A percentile compares a stretch with the other conserved stretches of the same genome.
Conservation (phyloP, 1,139 yeast species). For the Hanseniaspora uvarum region DNA sequence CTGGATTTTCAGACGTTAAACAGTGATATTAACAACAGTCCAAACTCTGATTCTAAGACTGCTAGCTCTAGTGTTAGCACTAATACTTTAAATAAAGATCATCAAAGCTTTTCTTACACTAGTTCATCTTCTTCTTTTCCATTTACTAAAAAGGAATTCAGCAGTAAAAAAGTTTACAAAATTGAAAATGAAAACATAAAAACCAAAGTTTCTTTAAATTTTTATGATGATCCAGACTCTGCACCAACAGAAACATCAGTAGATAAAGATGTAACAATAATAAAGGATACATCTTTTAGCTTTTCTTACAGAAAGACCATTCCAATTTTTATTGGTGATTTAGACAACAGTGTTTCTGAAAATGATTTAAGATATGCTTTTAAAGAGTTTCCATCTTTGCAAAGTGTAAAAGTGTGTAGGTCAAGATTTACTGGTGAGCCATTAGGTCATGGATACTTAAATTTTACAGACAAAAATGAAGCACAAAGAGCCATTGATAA, state of each 20-base stretch:
- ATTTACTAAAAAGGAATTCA: conserved; percentile 12
- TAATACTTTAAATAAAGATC: not conserved
- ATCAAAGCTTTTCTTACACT: not conserved
- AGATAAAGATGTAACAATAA: not conserved
- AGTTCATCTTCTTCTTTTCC: conserved; percentile 15
- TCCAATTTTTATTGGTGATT: conserved; percentile 44
- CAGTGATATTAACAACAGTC: not conserved
- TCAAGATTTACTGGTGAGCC: conserved; percentile 35
- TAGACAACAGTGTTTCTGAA: conserved; percentile 36
- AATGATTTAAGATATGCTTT: conserved; percentile 33
- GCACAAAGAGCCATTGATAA: conserved; percentile 38
- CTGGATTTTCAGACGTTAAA: not conserved
- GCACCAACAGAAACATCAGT: not conserved
- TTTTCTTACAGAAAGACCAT: conserved; percentile 8
- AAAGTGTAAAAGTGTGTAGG: conserved; percentile 41
- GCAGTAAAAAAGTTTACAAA: conserved; percentile 1
- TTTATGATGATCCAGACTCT: conserved; percentile 1
- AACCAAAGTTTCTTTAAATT: not conserved
- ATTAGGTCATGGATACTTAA: conserved; percentile 45
- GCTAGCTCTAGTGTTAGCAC: not conserved
- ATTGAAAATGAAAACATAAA: not conserved
- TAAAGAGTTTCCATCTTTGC: conserved; percentile 33
- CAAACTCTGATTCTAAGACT: not conserved
- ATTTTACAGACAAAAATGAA: conserved; percentile 33
- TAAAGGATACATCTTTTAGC: not conserved